Percentiles rank a stretch among this genome's conserved stretches.
Evolutionary conservation across 2,329 filamentous ascomycete genomes (phyloP).

Genomic region (Sporothrix pseudoabietina): DNA sequence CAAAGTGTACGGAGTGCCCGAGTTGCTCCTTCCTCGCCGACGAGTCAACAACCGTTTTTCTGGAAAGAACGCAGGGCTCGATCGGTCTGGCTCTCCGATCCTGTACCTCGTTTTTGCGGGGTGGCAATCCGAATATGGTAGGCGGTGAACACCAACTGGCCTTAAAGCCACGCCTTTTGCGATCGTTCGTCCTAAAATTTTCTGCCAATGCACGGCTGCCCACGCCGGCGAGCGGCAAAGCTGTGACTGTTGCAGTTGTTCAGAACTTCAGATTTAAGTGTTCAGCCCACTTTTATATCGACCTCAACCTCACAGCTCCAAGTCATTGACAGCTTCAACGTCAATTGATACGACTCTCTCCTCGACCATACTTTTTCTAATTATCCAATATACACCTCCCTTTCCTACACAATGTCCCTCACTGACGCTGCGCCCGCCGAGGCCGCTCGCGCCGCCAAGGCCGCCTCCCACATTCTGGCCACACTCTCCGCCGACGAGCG

Average conservation of each 20-base stretch:
- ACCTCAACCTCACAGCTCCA: neutral
- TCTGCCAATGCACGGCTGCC: neutral
- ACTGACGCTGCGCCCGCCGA: slow-evolving; percentile 80
- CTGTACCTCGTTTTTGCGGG: slow-evolving; percentile 11
- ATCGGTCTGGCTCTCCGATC: slow-evolving; percentile 29
- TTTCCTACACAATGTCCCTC: slow-evolving; percentile 65
- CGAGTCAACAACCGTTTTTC: neutral
- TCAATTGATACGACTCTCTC: neutral
- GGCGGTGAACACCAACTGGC: slow-evolving; percentile 10
- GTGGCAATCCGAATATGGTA: slow-evolving; percentile 14
- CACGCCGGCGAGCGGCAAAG: neutral
- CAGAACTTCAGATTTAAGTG: too few relatives aligned
- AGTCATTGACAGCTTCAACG: neutral
- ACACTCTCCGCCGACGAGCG: slow-evolving; percentile 74
- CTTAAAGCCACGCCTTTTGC: neutral
- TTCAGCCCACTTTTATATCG: slow-evolving; percentile 5
- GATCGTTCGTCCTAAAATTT: neutral
- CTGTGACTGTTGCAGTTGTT: slow-evolving; percentile 13
- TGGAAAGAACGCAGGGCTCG: slow-evolving; percentile 1
- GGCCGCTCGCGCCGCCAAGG: slow-evolving; percentile 75
- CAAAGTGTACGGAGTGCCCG: neutral
- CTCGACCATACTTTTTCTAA: neutral
- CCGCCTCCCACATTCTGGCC: slow-evolving; percentile 79
- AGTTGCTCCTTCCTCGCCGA: neutral
- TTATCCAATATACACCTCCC: neutral